These are phyloP conservation scores for Trichoderma orchidacearum DNA, from an alignment of 495 filamentous ascomycete genomes.

Conservation along the genomic window DNA sequence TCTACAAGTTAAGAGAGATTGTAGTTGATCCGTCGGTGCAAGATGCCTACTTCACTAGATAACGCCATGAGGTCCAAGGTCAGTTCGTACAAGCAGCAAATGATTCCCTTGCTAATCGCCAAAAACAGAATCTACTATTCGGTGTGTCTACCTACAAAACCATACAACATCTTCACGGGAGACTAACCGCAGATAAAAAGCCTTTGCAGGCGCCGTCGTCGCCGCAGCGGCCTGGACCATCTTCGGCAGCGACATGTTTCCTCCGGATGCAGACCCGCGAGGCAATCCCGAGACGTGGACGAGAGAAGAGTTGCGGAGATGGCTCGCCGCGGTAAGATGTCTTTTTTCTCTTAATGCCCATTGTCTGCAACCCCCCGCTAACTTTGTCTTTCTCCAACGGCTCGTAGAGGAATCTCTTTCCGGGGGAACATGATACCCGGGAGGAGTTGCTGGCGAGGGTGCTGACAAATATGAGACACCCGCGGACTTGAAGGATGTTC, in stretches of 20 bases:
- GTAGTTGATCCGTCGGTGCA: too few relatives aligned
- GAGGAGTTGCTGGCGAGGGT: constrained; percentile 72
- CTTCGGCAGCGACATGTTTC: constrained; percentile 72
- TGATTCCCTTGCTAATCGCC: not conserved
- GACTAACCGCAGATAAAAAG: constrained; percentile 18
- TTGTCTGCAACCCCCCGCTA: not conserved
- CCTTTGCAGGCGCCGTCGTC: constrained; percentile 71
- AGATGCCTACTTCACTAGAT: constrained; percentile 65
- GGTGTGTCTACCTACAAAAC: constrained; percentile 24
- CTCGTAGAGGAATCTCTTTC: constrained; percentile 57
- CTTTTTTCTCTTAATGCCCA: constrained; percentile 2
- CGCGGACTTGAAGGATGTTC: not conserved
- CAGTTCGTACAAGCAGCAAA: constrained; percentile 9
- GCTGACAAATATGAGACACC: constrained; percentile 54
- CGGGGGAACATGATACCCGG: constrained; percentile 47
- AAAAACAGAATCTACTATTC: constrained; percentile 31
- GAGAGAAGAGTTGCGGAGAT: constrained; percentile 53
- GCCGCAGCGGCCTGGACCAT: constrained; percentile 74
- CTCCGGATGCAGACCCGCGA: constrained; percentile 54
- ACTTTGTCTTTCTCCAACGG: not conserved
- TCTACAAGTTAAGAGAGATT: too few relatives aligned
- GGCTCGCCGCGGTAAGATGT: constrained; percentile 58
- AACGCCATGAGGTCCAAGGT: constrained; percentile 70
- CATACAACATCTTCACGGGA: not conserved
- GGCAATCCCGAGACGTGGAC: constrained; percentile 71